These are phyloP conservation scores for Tolypocladium pustulatum DNA, from an alignment of 2,329 filamentous ascomycete species.

Conservation along the genomic window DNA sequence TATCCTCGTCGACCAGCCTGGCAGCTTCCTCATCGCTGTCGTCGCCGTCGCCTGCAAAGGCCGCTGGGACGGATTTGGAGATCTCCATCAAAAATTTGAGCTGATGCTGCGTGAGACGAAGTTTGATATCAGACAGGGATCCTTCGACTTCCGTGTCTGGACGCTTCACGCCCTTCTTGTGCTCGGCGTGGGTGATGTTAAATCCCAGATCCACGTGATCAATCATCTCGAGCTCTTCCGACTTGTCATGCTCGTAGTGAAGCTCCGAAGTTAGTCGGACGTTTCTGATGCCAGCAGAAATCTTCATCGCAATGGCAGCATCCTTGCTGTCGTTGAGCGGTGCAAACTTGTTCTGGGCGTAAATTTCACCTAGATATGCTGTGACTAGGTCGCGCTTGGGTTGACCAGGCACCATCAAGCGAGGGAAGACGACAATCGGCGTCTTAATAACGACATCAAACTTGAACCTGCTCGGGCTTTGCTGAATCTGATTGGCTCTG, in stretches of 20 bases:
- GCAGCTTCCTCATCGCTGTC: constrained; percentile 64
- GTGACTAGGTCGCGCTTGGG: constrained; percentile 74
- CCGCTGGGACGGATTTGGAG: constrained; percentile 75
- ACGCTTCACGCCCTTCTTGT: constrained; percentile 62
- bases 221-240: constrained; percentile 90
- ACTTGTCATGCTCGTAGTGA: constrained; percentile 59
- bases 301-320: constrained; percentile 72
- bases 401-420: constrained; percentile 59
- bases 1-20: constrained; percentile 56
- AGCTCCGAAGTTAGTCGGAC: constrained; percentile 85
- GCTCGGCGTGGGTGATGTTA: constrained; percentile 83
- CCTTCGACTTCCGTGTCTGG: constrained; percentile 90
- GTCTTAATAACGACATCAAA: constrained; percentile 92
- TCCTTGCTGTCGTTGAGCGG: constrained; percentile 68
- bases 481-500: constrained; percentile 86
- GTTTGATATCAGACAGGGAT: constrained; percentile 84
- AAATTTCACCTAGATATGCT: constrained; percentile 93
- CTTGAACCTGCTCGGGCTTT: constrained; percentile 81
- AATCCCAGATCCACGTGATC: constrained; percentile 94
- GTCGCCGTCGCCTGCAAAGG: constrained; percentile 61
- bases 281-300: constrained; percentile 84
- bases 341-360: constrained; percentile 86
- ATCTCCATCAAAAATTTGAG: constrained; percentile 82
- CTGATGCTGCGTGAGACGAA: constrained; percentile 82
- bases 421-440: constrained; percentile 90